Conservation (phyloP, 768 basidiomycete species). For the Dioszegia aurantiaca region DNA sequence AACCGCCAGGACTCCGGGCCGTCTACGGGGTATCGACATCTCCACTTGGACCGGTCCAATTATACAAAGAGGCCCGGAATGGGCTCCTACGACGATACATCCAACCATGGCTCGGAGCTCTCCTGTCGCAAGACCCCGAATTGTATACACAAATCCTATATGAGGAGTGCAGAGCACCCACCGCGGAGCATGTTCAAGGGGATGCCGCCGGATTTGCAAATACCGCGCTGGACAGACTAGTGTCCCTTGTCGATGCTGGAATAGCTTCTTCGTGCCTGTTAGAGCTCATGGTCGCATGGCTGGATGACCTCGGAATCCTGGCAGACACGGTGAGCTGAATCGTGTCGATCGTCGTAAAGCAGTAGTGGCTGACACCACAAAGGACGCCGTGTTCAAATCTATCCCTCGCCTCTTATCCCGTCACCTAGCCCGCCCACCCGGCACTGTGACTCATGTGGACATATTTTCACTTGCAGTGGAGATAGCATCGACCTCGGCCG, state of each 20-base stretch:
- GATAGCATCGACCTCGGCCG: not conserved
- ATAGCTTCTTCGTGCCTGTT: constrained; percentile 25
- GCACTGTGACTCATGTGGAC: not conserved
- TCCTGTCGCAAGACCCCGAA: constrained; percentile 63
- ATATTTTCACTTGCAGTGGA: constrained; percentile 3
- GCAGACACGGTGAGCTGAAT: constrained; percentile 15
- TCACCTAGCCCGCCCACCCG: not conserved
- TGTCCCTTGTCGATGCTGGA: constrained; percentile 24
- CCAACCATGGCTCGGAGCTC: constrained; percentile 65
- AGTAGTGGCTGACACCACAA: not conserved
- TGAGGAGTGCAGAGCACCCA: constrained; percentile 29
- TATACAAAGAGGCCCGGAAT: constrained; percentile 65
- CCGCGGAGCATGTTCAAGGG: not conserved
- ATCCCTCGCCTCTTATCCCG: constrained; percentile 29
- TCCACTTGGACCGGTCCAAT: constrained; percentile 56
- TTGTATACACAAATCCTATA: constrained; percentile 35
- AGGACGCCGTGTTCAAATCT: constrained; percentile 30
- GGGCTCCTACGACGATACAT: constrained; percentile 61
- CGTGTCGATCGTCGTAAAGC: not conserved
- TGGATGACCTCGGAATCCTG: constrained; percentile 39
- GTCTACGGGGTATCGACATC: constrained; percentile 18
- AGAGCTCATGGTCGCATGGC: constrained; percentile 34
- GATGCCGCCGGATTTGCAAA: constrained; percentile 21
- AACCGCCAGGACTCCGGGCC: constrained; percentile 63
- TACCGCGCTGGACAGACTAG: constrained; percentile 32